These are phyloP conservation scores for Paramecium caudatum DNA, from an alignment of 73 alveolate genomes.

Conservation along the genomic window DNA sequence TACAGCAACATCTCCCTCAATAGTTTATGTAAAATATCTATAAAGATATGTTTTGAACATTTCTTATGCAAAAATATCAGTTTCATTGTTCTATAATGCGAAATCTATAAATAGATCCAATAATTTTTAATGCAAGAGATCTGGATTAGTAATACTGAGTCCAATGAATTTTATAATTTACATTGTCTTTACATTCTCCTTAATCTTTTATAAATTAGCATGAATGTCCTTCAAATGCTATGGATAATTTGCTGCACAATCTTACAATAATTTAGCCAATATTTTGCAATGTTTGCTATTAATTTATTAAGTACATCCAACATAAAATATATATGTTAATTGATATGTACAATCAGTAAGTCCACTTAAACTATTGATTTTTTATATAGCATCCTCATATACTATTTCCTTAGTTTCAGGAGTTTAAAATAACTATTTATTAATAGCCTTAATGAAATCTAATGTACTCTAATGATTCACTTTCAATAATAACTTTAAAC, in stretches of 20 bases:
- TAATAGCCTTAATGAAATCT: conserved; percentile 1
- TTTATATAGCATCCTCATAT: neutral
- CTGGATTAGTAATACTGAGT: neutral
- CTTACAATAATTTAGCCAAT: neutral
- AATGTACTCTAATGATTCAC: neutral
- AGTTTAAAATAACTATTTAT: neutral
- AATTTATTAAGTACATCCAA: conserved; percentile 15
- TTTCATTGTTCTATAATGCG: neutral
- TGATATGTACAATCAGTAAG: neutral
- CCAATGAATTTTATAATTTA: neutral
- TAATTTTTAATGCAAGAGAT: neutral
- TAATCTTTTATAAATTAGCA: neutral
- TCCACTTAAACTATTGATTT: neutral
- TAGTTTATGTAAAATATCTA: neutral
- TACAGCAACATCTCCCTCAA: neutral
- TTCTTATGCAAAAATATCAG: neutral
- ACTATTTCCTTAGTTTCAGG: conserved; percentile 7
- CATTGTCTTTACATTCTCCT: neutral
- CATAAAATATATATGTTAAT: neutral
- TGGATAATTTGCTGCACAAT: neutral
- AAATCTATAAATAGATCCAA: conserved; percentile 24
- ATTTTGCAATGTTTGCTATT: conserved; percentile 22
- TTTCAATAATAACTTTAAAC: conserved; percentile 19
- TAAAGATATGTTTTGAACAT: neutral
- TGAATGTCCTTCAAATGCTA: neutral